Evolutionary conservation across 2,329 filamentous ascomycete genomes (phyloP).

Genomic region (Acrodontium crateriforme): DNA sequence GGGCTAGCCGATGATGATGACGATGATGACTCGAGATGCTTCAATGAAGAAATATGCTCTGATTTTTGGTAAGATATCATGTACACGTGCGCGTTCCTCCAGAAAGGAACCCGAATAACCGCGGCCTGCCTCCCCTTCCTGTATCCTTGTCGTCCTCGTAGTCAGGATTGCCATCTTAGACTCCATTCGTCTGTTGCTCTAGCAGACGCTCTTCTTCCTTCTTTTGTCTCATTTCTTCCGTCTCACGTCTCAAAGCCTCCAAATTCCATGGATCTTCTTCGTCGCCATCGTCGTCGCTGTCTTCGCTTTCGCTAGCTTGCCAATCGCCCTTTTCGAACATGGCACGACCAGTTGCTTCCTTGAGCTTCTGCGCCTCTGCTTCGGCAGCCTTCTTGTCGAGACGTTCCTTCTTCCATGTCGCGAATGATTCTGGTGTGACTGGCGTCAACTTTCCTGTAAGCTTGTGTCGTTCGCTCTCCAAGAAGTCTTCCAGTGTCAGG

Average conservation of each 20-base stretch:
- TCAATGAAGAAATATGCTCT: too few relatives aligned
- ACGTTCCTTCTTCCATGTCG: conserved; percentile 93
- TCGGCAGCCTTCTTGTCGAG: conserved; percentile 93
- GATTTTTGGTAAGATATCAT: too few relatives aligned
- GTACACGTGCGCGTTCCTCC: too few relatives aligned
- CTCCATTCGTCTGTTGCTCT: too few relatives aligned
- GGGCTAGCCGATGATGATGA: too few relatives aligned
- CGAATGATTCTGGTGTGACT: conserved; percentile 82
- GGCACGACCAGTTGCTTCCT: conserved; percentile 88
- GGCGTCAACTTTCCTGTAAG: conserved; percentile 83
- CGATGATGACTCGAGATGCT: too few relatives aligned
- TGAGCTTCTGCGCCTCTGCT: conserved; percentile 75
- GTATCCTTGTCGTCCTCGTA: too few relatives aligned
- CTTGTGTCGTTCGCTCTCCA: conserved; percentile 93
- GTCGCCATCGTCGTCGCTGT: conserved; percentile 48
- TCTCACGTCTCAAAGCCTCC: conserved; percentile 70
- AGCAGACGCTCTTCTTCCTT: conserved; percentile 66
- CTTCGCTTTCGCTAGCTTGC: conserved; percentile 51
- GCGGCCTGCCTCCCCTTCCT: too few relatives aligned
- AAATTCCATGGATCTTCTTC: conserved; percentile 60
- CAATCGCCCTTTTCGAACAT: conserved; percentile 96
- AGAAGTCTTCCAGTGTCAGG: conserved; percentile 89
- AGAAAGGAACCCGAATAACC: too few relatives aligned
- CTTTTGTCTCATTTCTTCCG: conserved; percentile 56
- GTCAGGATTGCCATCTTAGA: too few relatives aligned